A percentile compares a stretch with the other conserved stretches of the same genome.
These are phyloP conservation scores for Puccinia triticina DNA, from an alignment of 1,284 basidiomycete genomes.

Conservation along the genomic window DNA sequence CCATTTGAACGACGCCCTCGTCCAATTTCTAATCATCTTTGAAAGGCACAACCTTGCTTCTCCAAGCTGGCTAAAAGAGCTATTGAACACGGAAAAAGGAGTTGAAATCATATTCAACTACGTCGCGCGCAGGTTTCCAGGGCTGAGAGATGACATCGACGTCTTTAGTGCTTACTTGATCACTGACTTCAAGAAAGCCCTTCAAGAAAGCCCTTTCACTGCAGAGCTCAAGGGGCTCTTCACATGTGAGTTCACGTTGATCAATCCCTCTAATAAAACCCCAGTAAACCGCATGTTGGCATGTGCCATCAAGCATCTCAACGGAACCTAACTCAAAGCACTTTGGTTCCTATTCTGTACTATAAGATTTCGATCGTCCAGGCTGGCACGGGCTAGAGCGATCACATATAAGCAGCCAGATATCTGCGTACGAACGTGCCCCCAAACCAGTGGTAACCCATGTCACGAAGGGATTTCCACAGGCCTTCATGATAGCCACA, in stretches of 20 bases:
- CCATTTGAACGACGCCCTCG: background rate
- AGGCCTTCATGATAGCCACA: background rate
- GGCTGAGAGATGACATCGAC: too few species aligned
- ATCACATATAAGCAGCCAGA: background rate
- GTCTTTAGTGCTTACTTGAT: too few species aligned
- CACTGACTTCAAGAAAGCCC: too few species aligned
- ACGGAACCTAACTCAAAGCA: background rate
- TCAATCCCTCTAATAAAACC: too few species aligned
- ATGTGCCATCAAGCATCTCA: background rate
- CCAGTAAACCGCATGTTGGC: background rate
- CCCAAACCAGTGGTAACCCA: background rate
- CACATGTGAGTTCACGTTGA: background rate
- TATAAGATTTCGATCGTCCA: background rate
- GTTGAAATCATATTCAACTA: background rate
- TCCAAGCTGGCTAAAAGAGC: background rate
- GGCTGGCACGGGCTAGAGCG: background rate
- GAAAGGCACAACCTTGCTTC: too few species aligned
- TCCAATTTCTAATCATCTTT: too few species aligned
- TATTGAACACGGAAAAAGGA: background rate
- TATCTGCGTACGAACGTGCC: background rate
- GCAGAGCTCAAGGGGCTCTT: background rate
- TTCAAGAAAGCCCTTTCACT: background rate
- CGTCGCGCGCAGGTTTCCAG: too few species aligned
- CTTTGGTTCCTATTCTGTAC: background rate
- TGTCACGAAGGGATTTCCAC: too few species aligned